Base-by-base conservation (phyloP, 2,329 filamentous ascomycete genomes). In the Ophiostoma sp. region DNA sequence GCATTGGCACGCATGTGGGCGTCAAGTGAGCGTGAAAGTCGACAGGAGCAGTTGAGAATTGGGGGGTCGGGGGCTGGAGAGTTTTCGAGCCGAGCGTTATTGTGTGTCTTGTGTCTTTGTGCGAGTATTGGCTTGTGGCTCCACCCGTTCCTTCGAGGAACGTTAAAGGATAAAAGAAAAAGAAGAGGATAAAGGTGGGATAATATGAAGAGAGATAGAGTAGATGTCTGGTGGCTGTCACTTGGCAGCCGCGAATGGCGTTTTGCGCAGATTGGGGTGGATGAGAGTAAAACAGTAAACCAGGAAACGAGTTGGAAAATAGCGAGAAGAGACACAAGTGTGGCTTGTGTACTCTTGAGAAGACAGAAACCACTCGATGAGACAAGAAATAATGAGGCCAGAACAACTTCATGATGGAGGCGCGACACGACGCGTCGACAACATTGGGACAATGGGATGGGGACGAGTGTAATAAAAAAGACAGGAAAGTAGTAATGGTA, bases 1-100 rank as follows among this genome's bases (percentile, higher is more conserved):
- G 55, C 55, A 59, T 64, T 45, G 61, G 61, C 61, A 45, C 61
- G 39, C n/a, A 64, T 55, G 36, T 45, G 61, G 36, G 33, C 61
- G 22, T 45, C 61, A 66, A 66, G 68, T 45, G 68, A 50, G 33
- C 22, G n/a, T 28, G 7, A 39, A 28, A 19, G 45, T 36, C 6
- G 33, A 52, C 4, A 15, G 2, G 48, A 28, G 48, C 1, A 28
- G 33, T 36, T 50, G 63, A 48, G 63, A 42, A 17, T 17, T 55
- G 19, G 50, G 50, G 50, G 22, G 50, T 31, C 7, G 61, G 31
- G 28, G 8, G 19, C 1, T 7, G 19, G 19, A 36, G 19, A 19
- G 6, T 61, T 36, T 31, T n/a, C 19, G 31, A 61, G 28, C 31
- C 17, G 28, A 36, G 57, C 57, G 57, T 36, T 33, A 48, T 48